These are phyloP conservation scores for Trichoderma simmonsii DNA, from an alignment of 2,329 filamentous ascomycete species.

Conservation along the genomic window DNA sequence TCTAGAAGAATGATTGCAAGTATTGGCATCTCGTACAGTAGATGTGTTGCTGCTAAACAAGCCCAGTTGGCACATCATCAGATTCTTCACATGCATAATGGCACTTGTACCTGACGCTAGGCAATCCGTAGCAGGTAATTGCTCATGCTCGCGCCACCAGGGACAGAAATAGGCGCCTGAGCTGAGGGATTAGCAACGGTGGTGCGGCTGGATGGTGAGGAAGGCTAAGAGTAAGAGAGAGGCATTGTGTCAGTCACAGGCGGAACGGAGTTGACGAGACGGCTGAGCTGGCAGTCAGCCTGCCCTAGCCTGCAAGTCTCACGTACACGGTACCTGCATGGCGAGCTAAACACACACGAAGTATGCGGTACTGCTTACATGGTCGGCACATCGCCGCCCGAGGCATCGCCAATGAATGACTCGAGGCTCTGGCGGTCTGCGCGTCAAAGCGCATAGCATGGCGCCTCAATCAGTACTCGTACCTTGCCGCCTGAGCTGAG, in stretches of 20 bases:
- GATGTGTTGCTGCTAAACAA: neutral
- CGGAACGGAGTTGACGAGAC: neutral
- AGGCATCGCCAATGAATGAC: neutral
- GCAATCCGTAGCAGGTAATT: neutral
- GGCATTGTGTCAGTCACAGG: neutral
- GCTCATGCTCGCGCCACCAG: neutral
- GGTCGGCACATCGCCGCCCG: neutral
- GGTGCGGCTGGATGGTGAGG: slow-evolving; percentile 10
- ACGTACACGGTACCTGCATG: neutral
- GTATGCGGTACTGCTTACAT: neutral
- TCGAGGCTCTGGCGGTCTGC: slow-evolving; percentile 1
- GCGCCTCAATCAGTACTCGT: neutral
- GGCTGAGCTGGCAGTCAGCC: neutral
- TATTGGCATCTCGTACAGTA: neutral
- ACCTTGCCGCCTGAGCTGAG: neutral
- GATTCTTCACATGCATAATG: neutral
- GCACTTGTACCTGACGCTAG: neutral
- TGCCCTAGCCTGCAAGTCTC: neutral
- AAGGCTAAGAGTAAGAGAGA: neutral
- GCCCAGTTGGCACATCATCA: neutral
- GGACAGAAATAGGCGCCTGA: neutral
- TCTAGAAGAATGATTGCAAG: neutral
- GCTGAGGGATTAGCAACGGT: neutral
- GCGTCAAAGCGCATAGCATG: neutral
- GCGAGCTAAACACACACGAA: neutral